Evolutionary conservation across 768 basidiomycete genomes (phyloP), one percentile per base, ranked within the genome.

Genomic region (Pilatotrama ljubarskyi): DNA sequence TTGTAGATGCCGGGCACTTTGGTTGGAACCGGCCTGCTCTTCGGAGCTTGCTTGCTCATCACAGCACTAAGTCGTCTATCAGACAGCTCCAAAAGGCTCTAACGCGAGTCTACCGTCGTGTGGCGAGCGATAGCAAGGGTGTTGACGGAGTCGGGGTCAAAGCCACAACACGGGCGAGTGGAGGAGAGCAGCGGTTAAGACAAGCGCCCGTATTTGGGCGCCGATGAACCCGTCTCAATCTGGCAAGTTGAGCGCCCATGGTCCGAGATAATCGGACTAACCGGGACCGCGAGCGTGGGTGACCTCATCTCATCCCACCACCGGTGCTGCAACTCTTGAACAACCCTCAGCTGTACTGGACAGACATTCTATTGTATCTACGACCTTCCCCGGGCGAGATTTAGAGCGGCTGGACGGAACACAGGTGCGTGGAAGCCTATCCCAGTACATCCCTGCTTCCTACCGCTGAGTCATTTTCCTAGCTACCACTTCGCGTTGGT

Each of bases 1-100:
- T 72, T 72, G 67, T 68, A 72, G 14, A 74, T 57, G 22, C 73
- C 73, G 17, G 69, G 61, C 3, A 63, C 56, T 43, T 63, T 63
- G 24, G 61, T 35, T 3, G 56, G 61, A 5, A 43, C 51, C 2
- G 46, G 50, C 14, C 56, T 51, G 18, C 46, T 20, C 46, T 63
- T 63, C 1, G 56, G 51, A 15, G 51, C 56, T 22, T 47, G 51
- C 32, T 63, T 63, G 56, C 61, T 63, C 61, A 63, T 63, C 17
- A 5, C 2, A 5, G 10, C 35, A 18, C 4, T 3, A 11, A n/a
- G 4, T 20, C 18, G 22, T 5, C 8, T 46, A 20, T 11, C 4
- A 3, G 10, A 20, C n/a, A 10, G 22, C n/a, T 2, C 10, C n/a
- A 43, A 22, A 4, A 18, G 5, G n/a, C n/a, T 32, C n/a, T n/a